Evolutionary conservation across 306 rosid species (phyloP).

Genomic region (Casuarina equisetifolia): DNA sequence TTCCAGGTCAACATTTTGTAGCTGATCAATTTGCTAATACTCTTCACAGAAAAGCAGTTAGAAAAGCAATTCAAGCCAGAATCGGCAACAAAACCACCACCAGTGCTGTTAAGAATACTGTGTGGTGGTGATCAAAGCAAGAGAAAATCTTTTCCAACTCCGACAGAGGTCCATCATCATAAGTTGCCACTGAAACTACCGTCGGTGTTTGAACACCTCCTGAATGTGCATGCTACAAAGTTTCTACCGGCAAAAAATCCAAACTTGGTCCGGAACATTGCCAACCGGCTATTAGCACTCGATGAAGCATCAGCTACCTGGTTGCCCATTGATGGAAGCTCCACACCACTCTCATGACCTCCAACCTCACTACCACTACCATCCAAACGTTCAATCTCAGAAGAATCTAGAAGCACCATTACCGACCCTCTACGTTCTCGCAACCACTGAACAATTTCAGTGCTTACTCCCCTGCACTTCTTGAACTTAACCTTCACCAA

Average conservation of each 20-base stretch:
- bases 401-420: slow-evolving; percentile 61
- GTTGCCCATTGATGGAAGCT: slow-evolving; percentile 14
- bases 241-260: slow-evolving; percentile 51
- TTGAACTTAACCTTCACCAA: slow-evolving; percentile 79
- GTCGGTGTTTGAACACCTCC: slow-evolving; percentile 50
- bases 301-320: slow-evolving; percentile 38
- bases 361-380: slow-evolving; percentile 39
- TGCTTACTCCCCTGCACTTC: slow-evolving; percentile 71
- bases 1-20: neutral
- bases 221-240: slow-evolving; percentile 49
- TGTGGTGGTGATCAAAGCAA: slow-evolving; percentile 8
- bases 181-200: slow-evolving; percentile 31
- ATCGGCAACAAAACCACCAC: slow-evolving; percentile 21
- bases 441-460: slow-evolving; percentile 60
- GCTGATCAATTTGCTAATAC: neutral
- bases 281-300: slow-evolving; percentile 38
- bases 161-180: slow-evolving; percentile 14
- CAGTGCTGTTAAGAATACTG: slow-evolving; percentile 11
- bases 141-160: slow-evolving; percentile 18
- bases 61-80: slow-evolving; percentile 8
- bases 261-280: slow-evolving; percentile 47
- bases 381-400: slow-evolving; percentile 47
- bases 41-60: neutral
- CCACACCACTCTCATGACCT: slow-evolving; percentile 35
- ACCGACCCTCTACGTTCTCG: slow-evolving; percentile 56